Conservation (phyloP, 2,329 filamentous ascomycete genomes). For the Trichoderma sp. region DNA sequence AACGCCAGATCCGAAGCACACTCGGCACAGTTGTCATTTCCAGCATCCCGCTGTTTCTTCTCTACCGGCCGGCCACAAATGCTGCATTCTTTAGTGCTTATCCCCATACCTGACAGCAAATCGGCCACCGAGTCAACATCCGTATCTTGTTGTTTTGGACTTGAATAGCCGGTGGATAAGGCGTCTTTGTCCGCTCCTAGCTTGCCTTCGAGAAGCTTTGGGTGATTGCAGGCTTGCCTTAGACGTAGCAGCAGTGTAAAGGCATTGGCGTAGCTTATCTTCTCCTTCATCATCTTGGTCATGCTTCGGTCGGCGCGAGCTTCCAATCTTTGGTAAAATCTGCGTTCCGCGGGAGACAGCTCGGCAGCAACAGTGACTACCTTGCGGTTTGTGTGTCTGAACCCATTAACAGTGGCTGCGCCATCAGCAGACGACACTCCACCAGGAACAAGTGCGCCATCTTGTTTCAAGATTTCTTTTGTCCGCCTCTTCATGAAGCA, state of each 20-base stretch:
- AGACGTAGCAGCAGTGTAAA: slow-evolving; percentile 89
- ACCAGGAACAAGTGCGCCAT: slow-evolving; percentile 77
- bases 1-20: slow-evolving; percentile 76
- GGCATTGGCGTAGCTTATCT: slow-evolving; percentile 89
- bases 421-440: slow-evolving; percentile 63
- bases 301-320: slow-evolving; percentile 84
- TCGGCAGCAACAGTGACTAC: slow-evolving; percentile 78
- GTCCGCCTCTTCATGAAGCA: slow-evolving; percentile 99
- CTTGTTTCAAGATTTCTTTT: slow-evolving; percentile 92
- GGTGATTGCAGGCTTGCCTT: slow-evolving; percentile 93
- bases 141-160: slow-evolving; percentile 56
- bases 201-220: slow-evolving; percentile 82
- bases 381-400: slow-evolving; percentile 90
- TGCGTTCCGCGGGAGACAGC: slow-evolving; percentile 78
- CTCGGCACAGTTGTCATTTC: slow-evolving; percentile 66
- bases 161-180: slow-evolving; percentile 63
- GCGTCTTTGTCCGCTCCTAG: slow-evolving; percentile 87
- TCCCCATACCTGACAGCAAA: slow-evolving; percentile 81
- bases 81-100: slow-evolving; percentile 77
- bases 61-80: slow-evolving; percentile 76
- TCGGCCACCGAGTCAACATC: slow-evolving; percentile 85
- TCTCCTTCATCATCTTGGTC: slow-evolving; percentile 82
- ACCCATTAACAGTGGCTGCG: slow-evolving; percentile 62
- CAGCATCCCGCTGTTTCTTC: slow-evolving; percentile 47
- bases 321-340: slow-evolving; percentile 84